Base-by-base conservation (phyloP, 495 filamentous ascomycete genomes). In the Staphylotrichum tortipilum region DNA sequence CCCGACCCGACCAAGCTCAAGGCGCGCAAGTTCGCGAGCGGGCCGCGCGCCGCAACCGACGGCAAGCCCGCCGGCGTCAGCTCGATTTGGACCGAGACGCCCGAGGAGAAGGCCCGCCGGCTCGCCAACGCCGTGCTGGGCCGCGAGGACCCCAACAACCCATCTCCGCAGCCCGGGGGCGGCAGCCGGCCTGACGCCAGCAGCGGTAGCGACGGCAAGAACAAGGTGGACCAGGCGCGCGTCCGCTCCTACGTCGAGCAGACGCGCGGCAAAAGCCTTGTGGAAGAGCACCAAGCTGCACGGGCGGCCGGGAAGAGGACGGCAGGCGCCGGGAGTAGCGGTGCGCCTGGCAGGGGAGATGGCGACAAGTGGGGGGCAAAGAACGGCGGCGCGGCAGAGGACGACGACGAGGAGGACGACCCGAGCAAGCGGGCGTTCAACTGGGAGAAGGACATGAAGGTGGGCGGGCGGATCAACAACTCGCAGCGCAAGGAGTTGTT, bases 391-490 rank as follows among this genome's bases (percentile, higher is more conserved):
- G 65, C 60, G 10, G 71, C 73, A 21, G 77, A 81, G 54, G 75
- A 85, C 51, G 85, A 67, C 19, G 71, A 76, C 56, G 78, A 77
- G 55, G 78, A 92, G 24, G 91, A 98, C 71, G 90, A 98, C 64
- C 92, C 92, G 19, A 94, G 86, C 60, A 80, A 80, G 64, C 74
- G 92, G 52, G 83, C 81, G 8, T 98, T 96, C 72, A 89, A 96
- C 69, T 74, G 79, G 38, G 89, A 98, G 69, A 98, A 96, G 73
- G 92, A 98, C 67, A 92, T 98, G 76, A 84, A 78, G 39, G 71
- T 83, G 9, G 82, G 83, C 10, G 78, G 81, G 3, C 81, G 79
- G 62, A 78, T 96, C 34, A 83, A 82, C n/a, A 67, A 82, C 57
- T 68, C 78, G 17, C 80, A 94, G 73, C 81, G 82, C 53, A 81